Percentiles rank a stretch among this genome's conserved stretches.
Evolutionary conservation across 139 green algal species (phyloP).

Genomic region (Ettlia oleoabundans): DNA sequence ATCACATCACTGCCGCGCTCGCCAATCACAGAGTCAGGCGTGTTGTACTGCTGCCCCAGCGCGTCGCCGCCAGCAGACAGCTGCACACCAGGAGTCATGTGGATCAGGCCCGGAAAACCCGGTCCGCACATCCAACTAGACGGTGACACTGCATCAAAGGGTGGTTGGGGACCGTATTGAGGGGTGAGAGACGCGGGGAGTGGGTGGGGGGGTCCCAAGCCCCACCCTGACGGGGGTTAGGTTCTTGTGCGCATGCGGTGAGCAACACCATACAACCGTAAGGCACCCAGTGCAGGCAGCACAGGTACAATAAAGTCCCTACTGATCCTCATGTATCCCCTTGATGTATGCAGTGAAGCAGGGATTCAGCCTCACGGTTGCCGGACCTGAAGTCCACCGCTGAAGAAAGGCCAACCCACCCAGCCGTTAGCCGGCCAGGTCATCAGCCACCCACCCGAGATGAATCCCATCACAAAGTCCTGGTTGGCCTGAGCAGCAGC

Average conservation of each 20-base stretch:
- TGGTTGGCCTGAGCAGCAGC: constrained; percentile 75
- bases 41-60: constrained; percentile 99
- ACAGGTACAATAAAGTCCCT: too few species aligned
- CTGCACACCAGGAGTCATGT: constrained; percentile 99
- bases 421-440: too few species aligned
- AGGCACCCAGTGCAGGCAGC: too few species aligned
- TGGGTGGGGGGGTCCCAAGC: too few species aligned
- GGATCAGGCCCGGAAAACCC: constrained; percentile 81
- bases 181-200: neutral
- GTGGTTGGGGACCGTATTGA: neutral
- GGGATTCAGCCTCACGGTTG: too few species aligned
- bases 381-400: neutral
- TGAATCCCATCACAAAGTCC: constrained; percentile 99
- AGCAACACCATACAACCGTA: too few species aligned
- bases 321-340: too few species aligned
- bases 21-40: constrained; percentile 83
- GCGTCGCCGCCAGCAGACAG: constrained; percentile 87
- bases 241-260: too few species aligned
- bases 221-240: too few species aligned
- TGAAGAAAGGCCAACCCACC: neutral
- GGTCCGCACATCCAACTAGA: constrained; percentile 74
- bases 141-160: constrained; percentile 66
- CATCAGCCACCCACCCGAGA: constrained; percentile 61
- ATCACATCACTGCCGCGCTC: constrained; percentile 94
- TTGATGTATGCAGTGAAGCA: too few species aligned